Evolutionary conservation across 129 eudicot species (phyloP).

Genomic region (Kitagawia praeruptora): DNA sequence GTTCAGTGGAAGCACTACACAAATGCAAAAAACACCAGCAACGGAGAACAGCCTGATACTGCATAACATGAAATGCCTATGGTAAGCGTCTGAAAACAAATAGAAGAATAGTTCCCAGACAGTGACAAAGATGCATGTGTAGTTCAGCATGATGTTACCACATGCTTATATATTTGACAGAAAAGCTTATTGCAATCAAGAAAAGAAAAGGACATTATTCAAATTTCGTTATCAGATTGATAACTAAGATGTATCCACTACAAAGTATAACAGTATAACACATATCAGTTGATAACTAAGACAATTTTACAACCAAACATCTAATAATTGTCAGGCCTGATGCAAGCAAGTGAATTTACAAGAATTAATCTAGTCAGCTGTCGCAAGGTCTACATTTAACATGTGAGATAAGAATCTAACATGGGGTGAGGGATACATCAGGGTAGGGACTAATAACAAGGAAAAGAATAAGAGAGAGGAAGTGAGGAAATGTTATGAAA

Average conservation of each 20-base stretch:
- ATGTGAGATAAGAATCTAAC: background rate
- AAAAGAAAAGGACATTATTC: background rate
- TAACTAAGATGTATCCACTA: background rate
- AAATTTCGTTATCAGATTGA: background rate
- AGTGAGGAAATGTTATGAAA: background rate
- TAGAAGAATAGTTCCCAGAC: background rate
- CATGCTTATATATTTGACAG: background rate
- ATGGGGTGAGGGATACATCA: background rate
- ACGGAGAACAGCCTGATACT: conserved; percentile 77
- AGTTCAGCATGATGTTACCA: background rate
- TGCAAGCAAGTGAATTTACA: background rate
- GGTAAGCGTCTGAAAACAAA: background rate
- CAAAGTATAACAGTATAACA: background rate
- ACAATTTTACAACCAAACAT: background rate
- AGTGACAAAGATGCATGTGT: conserved; percentile 1
- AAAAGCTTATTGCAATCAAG: background rate
- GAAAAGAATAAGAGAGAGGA: background rate
- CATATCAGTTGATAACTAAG: background rate
- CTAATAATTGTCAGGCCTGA: background rate
- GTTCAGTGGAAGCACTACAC: conserved; percentile 84
- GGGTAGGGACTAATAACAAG: background rate
- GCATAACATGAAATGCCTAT: conserved; percentile 18
- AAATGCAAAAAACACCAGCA: conserved; percentile 66
- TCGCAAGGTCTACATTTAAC: background rate
- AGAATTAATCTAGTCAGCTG: background rate